Evolutionary conservation across 2,329 filamentous ascomycete genomes (phyloP).

Genomic region (Penicillium sp.): DNA sequence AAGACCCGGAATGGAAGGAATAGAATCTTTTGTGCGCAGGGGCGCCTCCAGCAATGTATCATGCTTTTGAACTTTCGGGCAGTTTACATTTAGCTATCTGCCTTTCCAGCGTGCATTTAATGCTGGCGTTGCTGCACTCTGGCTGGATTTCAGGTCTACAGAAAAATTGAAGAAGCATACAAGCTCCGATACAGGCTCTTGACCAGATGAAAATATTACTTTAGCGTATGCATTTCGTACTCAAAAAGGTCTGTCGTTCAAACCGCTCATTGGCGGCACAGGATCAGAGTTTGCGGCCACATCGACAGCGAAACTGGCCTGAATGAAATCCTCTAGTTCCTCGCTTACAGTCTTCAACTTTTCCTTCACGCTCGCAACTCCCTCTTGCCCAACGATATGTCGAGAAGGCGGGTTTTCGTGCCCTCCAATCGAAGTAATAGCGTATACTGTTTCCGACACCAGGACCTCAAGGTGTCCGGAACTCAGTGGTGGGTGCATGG

Average conservation of each 20-base stretch:
- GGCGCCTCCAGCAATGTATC: background rate
- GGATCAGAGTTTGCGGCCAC: slow-evolving; percentile 35
- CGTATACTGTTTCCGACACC: slow-evolving; percentile 85
- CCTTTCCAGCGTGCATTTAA: no score
- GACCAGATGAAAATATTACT: background rate
- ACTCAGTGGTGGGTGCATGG: slow-evolving; percentile 72
- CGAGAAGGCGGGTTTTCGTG: slow-evolving; percentile 93
- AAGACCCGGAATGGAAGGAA: background rate
- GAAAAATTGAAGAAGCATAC: background rate
- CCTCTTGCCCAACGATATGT: slow-evolving; percentile 91
- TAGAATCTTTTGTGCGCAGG: background rate
- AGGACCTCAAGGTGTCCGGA: slow-evolving; percentile 67
- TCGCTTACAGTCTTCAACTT: slow-evolving; percentile 96
- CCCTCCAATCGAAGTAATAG: slow-evolving; percentile 85
- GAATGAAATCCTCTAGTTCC: slow-evolving; percentile 93
- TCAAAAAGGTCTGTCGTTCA: slow-evolving; percentile 10
- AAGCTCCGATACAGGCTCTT: background rate
- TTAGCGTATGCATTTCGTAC: slow-evolving; percentile 1
- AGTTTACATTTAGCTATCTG: background rate
- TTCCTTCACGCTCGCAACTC: slow-evolving; percentile 83
- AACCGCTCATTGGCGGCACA: slow-evolving; percentile 9
- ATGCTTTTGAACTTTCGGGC: background rate
- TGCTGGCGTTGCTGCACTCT: background rate
- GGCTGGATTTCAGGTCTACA: background rate
- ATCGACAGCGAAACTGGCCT: slow-evolving; percentile 82